Percentiles rank a stretch among this genome's conserved stretches.
Conservation (phyloP, 2,329 filamentous ascomycete genomes). For the Neobulgaria alba region DNA sequence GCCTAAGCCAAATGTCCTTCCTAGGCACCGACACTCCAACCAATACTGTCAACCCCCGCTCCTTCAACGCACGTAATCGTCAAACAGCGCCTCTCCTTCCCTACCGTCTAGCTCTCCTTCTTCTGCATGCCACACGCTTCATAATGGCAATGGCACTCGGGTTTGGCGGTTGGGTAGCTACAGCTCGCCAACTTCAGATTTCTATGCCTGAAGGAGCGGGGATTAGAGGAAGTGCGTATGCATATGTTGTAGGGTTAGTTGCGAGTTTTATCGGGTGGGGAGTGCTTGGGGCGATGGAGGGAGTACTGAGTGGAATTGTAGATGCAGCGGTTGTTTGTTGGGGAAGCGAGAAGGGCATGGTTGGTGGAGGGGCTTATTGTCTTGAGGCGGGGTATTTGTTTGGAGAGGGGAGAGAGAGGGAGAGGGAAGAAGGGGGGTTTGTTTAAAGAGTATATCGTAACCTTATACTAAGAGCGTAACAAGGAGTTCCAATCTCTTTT, state of each 20-base stretch:
- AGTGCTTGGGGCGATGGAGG: constrained; percentile 83
- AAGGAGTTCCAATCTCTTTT: too few species aligned
- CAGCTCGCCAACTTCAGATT: constrained; percentile 68
- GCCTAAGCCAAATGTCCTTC: constrained; percentile 74
- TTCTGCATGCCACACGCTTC: constrained; percentile 83
- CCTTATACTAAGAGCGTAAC: too few species aligned
- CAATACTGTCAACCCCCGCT: constrained; percentile 56
- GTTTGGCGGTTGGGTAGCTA: constrained; percentile 94
- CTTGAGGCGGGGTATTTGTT: constrained; percentile 86
- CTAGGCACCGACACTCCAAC: constrained; percentile 65
- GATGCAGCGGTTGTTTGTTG: constrained; percentile 90
- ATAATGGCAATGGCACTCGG: constrained; percentile 86
- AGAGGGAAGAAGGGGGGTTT: constrained; percentile 3
- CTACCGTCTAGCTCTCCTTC: constrained; percentile 82
- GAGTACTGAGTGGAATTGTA: constrained; percentile 76
- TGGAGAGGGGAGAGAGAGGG: constrained; percentile 46
- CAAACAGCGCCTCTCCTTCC: constrained; percentile 57
- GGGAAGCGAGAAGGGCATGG: constrained; percentile 73
- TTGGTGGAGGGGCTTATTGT: constrained; percentile 69
- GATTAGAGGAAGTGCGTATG: constrained; percentile 76
- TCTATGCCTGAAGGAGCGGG: constrained; percentile 41
- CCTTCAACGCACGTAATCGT: constrained; percentile 37
- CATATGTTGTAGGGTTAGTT: constrained; percentile 86
- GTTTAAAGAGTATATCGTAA: too few species aligned
- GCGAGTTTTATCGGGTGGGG: constrained; percentile 94